Evolutionary conservation across 148 eudicot genomes (phyloP), one percentile per base, ranked within the genome.

Genomic region (Rhododendron williamsianum): DNA sequence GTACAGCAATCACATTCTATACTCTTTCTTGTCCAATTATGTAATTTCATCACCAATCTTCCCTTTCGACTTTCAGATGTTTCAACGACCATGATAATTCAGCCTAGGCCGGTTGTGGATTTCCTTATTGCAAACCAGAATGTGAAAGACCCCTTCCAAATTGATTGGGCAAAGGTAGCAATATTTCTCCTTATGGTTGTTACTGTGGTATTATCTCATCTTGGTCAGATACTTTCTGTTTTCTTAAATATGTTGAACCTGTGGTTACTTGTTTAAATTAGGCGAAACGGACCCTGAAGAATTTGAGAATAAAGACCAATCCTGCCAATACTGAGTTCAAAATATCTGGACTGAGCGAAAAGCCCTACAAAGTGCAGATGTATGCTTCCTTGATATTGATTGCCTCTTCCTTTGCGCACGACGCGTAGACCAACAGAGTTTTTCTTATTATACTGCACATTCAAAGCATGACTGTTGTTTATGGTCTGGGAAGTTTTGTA

Each of bases 221-320:
- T 15, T n/a, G 23, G 13, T 36, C 7, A 4, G 67, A 0, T 81
- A 12, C 7, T 30, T 33, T 36, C 27, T 1, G 15, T 23, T 6
- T 27, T 2, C 30, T 6, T 21, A 30, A 36, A 21, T 52, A n/a
- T 16, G 9, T 54, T 30, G 63, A 27, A 7, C 56, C 81, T 36
- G 38, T 73, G 60, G 49, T 83, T 38, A 11, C 18, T 52, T 73
- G 23, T 19, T 82, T 33, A 51, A 85, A 21, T 27, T 87, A 94
- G 95, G 95, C 94, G 9, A 90, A 91, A 84, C 86, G 90, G 63
- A 89, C 83, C 58, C 87, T 93, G 51, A 94, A 91, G 86, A 94
- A 87, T 73, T 46, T 94, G 81, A 90, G 94, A 85, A 85, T 94
- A 4, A 87, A 77, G 69, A 86, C 89, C 9, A 71, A 9, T 12